phyloP scores from a whole-genome alignment of 192 early-diverging fungal species.

The Coemansia sp. region DNA sequence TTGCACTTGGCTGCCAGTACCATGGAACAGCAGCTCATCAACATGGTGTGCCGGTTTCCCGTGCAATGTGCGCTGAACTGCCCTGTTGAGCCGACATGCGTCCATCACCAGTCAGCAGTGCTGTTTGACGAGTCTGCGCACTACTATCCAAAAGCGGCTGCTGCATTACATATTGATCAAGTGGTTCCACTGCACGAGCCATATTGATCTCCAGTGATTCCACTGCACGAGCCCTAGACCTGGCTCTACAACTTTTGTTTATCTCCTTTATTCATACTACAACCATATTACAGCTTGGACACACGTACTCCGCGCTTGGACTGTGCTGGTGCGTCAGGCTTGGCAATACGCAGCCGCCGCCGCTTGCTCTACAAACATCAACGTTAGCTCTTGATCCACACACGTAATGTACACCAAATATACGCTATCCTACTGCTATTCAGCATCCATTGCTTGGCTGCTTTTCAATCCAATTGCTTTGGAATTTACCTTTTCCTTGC shows the following conservation, averaged over 20 bases:
- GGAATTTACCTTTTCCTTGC: background rate
- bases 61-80: constrained; percentile 68
- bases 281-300: background rate
- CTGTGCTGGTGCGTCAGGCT: background rate
- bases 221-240: constrained; percentile 66
- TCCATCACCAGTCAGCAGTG: constrained; percentile 66
- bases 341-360: background rate
- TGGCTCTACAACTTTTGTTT: constrained; percentile 48
- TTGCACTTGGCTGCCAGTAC: constrained; percentile 16
- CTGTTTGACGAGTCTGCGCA: constrained; percentile 67
- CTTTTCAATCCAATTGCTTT: background rate
- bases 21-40: constrained; percentile 74
- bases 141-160: constrained; percentile 68
- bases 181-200: constrained; percentile 57
- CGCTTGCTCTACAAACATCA: background rate
- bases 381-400: background rate
- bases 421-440: background rate
- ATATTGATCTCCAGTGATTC: constrained; percentile 57
- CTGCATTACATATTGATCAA: constrained; percentile 69
- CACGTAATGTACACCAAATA: background rate
- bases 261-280: background rate
- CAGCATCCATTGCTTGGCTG: background rate
- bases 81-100: constrained; percentile 62
- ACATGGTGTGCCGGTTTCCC: constrained; percentile 78
- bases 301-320: background rate